A percentile compares a stretch with the other conserved stretches of the same genome.
Evolutionary conservation across 2,329 filamentous ascomycete genomes (phyloP).

Genomic region (Exophiala lecanii-corni): DNA sequence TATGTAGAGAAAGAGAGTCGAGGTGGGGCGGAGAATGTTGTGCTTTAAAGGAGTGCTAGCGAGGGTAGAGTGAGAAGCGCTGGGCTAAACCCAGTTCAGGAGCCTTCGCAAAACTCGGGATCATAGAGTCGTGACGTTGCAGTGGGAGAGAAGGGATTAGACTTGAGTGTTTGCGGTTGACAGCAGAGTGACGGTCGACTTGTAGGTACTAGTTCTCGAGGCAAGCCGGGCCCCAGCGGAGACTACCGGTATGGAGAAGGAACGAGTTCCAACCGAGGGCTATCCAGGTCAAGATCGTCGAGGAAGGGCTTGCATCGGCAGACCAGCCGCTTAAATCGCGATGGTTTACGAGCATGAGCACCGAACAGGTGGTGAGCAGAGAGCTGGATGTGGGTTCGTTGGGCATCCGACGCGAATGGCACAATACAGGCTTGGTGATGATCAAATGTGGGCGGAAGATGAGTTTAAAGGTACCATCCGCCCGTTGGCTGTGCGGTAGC

Average conservation of each 20-base stretch:
- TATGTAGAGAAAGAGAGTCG: not conserved
- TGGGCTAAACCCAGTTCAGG: not conserved
- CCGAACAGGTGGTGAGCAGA: slow-evolving; percentile 3
- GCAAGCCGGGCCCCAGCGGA: slow-evolving; percentile 4
- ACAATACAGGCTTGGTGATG: slow-evolving; percentile 22
- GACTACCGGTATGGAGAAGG: not conserved
- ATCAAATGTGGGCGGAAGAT: slow-evolving; percentile 25
- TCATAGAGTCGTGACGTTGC: slow-evolving; percentile 20
- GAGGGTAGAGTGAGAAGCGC: not conserved
- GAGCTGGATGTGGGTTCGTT: slow-evolving; percentile 10
- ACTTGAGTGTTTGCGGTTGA: slow-evolving; percentile 9
- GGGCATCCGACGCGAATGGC: slow-evolving; percentile 5
- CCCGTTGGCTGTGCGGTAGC: slow-evolving; percentile 7
- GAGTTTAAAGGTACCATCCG: slow-evolving; percentile 21
- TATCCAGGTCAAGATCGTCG: not conserved
- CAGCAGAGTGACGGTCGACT: slow-evolving; percentile 15
- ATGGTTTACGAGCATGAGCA: not conserved
- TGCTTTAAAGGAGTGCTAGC: not conserved
- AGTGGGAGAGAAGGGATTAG: slow-evolving; percentile 11
- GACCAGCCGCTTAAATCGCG: not conserved
- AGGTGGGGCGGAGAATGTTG: not conserved
- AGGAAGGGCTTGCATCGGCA: not conserved
- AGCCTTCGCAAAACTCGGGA: too few relatives aligned
- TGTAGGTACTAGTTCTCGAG: slow-evolving; percentile 6
- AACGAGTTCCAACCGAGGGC: not conserved